Evolutionary conservation across 192 early-diverging fungal species (phyloP).

Genomic region (Podila epicladia): DNA sequence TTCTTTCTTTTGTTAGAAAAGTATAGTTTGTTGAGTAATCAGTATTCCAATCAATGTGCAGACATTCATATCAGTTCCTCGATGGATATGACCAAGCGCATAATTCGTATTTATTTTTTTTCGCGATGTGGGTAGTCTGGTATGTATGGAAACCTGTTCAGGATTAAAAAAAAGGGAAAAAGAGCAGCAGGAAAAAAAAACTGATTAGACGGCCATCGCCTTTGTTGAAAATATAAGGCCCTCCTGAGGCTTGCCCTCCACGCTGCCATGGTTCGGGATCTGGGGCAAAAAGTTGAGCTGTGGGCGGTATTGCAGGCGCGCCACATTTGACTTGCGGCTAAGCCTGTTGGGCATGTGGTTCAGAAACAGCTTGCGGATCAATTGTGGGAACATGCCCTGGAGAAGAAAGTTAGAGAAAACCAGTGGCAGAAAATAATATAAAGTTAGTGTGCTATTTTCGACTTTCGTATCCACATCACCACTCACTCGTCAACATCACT

Average conservation of each 20-base stretch:
- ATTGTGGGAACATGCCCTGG: neutral
- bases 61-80: no score
- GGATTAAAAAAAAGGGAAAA: no score
- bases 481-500: neutral
- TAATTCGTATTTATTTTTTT: no score
- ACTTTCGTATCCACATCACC: no score
- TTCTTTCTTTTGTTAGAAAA: no score
- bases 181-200: no score
- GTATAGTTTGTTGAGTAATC: no score
- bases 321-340: neutral
- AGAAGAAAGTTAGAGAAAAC: neutral
- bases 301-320: neutral
- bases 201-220: no score
- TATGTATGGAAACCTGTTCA: no score
- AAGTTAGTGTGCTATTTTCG: neutral
- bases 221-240: neutral
- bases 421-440: neutral
- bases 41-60: no score
- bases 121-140: no score
- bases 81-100: no score
- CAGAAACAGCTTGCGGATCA: slow-evolving; percentile 3
- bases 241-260: neutral
- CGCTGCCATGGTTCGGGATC: neutral
- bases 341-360: neutral
- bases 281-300: slow-evolving; percentile 6